Base-by-base conservation (phyloP, 2,329 filamentous ascomycete species). In the Diaporthe sp. region DNA sequence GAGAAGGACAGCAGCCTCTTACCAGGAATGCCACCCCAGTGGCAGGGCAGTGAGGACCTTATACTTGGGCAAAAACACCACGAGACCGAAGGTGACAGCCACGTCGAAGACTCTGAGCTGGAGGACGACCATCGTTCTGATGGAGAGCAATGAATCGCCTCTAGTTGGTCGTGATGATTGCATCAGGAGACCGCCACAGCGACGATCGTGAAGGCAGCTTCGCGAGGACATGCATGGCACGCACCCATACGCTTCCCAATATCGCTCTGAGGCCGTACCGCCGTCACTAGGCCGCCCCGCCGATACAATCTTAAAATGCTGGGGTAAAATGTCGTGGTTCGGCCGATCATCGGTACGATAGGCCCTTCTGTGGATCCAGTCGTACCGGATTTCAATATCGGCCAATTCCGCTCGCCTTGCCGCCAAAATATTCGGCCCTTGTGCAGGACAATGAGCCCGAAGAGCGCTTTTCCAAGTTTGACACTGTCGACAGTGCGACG, bases 41-140 rank as follows among this genome's bases (percentile, higher is more conserved):
- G 90, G 90, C 91, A 93, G 82, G 91, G 91, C 28, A 93, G 91
- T 78, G 91, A 93, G 79, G 91, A 93, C 79, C 84, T 92, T 59
- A 83, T 93, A 49, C 84, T 92, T 6, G 88, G 88, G 6, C 78
- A 77, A n/a, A 77, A 74, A 25, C 73, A 77, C 15, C 77, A 77
- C 17, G 76, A 78, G 46, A 79, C 76, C 67, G 86, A 86, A 59
- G 82, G 85, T 13, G 82, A 87, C 69, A 85, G 85, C 37, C 83
- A 84, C 62, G 85, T 84, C 74, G 84, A 86, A 70, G 83, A 83
- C 70, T 82, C 81, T 25, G 81, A 81, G 22, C 51, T 69, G 22
- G 75, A 79, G 17, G 78, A 75, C 13, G 77, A 78, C 8, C 78
- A 77, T 17, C 77, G 77, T 25, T 72, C 46, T 57, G 65, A 44